phyloP scores from a whole-genome alignment of 495 filamentous ascomycete genomes.

The Baudoinia panamericana region DNA sequence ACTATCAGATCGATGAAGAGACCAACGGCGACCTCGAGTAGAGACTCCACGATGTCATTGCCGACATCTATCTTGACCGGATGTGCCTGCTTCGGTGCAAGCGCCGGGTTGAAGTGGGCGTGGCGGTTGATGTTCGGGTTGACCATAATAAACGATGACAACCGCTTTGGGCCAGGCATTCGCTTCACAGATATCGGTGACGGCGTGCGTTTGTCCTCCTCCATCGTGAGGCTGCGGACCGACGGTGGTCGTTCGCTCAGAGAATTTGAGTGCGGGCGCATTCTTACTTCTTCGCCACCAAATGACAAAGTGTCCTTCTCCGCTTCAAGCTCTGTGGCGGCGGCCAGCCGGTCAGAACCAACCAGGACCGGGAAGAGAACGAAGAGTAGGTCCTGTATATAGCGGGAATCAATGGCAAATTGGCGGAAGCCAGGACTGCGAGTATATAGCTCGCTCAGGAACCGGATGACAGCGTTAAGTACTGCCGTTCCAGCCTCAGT shows the following conservation, averaged over 20 bases:
- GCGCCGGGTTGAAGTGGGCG: constrained; percentile 47
- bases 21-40: constrained; percentile 59
- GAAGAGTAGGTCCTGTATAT: constrained; percentile 61
- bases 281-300: constrained; percentile 70
- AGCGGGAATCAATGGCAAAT: constrained; percentile 63
- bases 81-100: constrained; percentile 43
- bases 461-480: constrained; percentile 61
- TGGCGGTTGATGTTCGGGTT: constrained; percentile 50
- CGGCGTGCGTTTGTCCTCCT: constrained; percentile 24
- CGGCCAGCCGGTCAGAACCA: constrained; percentile 64
- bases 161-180: constrained; percentile 50
- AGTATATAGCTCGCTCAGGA: constrained; percentile 61
- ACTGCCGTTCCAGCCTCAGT: constrained; percentile 25
- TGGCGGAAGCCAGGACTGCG: constrained; percentile 65
- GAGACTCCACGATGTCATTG: constrained; percentile 57
- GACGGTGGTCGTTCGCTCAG: constrained; percentile 43
- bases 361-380: constrained; percentile 76
- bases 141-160: constrained; percentile 82
- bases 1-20: constrained; percentile 77
- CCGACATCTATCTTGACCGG: constrained; percentile 39
- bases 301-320: constrained; percentile 67
- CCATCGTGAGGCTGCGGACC: constrained; percentile 54
- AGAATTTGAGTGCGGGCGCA: constrained; percentile 55
- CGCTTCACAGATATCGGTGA: constrained; percentile 36
- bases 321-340: constrained; percentile 71